phyloP scores from a whole-genome alignment of 805 yeast genomes.

The Wickerhamiella shivajii region DNA sequence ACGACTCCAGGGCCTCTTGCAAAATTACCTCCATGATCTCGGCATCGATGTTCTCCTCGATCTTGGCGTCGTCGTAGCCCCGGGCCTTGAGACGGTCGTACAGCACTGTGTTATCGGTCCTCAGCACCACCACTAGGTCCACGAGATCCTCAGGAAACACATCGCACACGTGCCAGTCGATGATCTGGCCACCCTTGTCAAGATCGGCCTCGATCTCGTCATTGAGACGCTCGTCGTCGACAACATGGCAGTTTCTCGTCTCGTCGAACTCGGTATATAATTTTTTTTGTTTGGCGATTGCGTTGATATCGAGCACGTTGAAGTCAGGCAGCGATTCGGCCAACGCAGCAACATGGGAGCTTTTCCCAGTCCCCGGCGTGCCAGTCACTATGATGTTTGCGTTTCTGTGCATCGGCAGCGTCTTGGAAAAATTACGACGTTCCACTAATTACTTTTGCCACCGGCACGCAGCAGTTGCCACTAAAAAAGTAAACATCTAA shows the following conservation, averaged over 20 bases:
- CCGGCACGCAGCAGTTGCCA: too few relatives aligned
- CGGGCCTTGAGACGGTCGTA: constrained; percentile 65
- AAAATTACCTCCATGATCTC: constrained; percentile 90
- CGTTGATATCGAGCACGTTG: constrained; percentile 52
- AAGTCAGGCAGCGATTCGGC: constrained; percentile 37
- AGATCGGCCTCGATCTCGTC: constrained; percentile 69
- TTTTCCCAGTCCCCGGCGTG: constrained; percentile 85
- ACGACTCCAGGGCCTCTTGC: constrained; percentile 76
- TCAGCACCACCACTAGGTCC: constrained; percentile 79
- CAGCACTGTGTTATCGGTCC: constrained; percentile 57
- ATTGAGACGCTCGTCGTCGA: constrained; percentile 78
- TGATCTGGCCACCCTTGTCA: constrained; percentile 70
- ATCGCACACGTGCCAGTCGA: constrained; percentile 98
- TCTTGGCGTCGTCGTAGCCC: constrained; percentile 65
- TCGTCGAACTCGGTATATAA: constrained; percentile 79
- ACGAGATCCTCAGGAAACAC: constrained; percentile 85
- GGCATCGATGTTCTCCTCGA: constrained; percentile 85
- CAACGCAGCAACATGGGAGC: constrained; percentile 55
- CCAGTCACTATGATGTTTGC: constrained; percentile 86
- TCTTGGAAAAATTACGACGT: too few relatives aligned
- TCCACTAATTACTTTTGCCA: too few relatives aligned
- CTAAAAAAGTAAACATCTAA: too few relatives aligned
- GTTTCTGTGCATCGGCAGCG: constrained; percentile 16
- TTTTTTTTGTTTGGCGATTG: constrained; percentile 61
- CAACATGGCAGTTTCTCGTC: constrained; percentile 69